Evolutionary conservation across 169 alveolate genomes (phyloP).

Genomic region (Eimeria sp.): DNA sequence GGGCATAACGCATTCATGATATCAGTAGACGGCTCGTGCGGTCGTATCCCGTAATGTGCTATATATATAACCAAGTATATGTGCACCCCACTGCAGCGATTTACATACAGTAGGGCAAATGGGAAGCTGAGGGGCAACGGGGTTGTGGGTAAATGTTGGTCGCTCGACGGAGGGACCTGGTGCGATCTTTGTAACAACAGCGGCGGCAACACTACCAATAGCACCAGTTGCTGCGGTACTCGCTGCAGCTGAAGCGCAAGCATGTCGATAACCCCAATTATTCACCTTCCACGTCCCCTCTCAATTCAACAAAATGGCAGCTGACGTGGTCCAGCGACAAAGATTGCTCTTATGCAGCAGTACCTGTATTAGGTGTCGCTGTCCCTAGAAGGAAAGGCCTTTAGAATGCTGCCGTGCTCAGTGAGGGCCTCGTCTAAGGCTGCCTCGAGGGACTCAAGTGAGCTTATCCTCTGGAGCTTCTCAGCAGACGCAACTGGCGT

Average conservation of each 20-base stretch:
- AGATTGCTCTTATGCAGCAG: background rate
- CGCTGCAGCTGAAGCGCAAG: background rate
- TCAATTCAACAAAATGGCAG: background rate
- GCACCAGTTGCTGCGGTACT: background rate
- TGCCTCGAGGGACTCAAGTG: conserved; percentile 52
- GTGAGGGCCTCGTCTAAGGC: conserved; percentile 61
- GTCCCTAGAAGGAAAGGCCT: conserved; percentile 39
- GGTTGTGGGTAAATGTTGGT: background rate
- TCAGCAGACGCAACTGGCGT: conserved; percentile 24
- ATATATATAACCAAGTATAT: background rate
- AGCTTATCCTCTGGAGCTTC: conserved; percentile 16
- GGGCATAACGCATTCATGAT: background rate
- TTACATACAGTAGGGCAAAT: background rate
- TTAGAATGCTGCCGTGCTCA: conserved; percentile 45
- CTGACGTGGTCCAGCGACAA: background rate
- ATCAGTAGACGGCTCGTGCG: too few relatives aligned
- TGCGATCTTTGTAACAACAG: background rate
- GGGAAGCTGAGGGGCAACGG: background rate
- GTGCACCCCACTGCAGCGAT: background rate
- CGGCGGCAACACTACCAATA: background rate
- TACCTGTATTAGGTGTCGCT: conserved; percentile 8
- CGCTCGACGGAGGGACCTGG: background rate
- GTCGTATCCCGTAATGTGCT: too few relatives aligned
- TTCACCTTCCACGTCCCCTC: background rate
- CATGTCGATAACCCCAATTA: background rate